These are phyloP conservation scores for Sordariomycetes sp. DNA, from an alignment of 2,329 filamentous ascomycete genomes.

Conservation along the genomic window DNA sequence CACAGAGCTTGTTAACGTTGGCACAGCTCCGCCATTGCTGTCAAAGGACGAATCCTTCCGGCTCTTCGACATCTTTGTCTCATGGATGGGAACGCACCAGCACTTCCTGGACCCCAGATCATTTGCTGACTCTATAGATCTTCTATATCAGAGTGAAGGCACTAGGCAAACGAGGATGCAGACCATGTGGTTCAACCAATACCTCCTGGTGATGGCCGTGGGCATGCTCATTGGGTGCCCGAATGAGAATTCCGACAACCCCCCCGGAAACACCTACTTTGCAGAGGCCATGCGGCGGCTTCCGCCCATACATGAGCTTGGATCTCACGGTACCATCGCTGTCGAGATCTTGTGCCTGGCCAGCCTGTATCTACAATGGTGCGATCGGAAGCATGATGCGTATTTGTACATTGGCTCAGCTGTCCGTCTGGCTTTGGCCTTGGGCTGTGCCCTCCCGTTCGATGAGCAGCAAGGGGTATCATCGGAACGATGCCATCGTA, in stretches of 20 bases:
- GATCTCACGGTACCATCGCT: constrained; percentile 13
- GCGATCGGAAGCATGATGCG: constrained; percentile 16
- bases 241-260: constrained; percentile 6
- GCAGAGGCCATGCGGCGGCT: constrained; percentile 14
- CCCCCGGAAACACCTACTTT: constrained; percentile 14
- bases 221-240: constrained; percentile 14
- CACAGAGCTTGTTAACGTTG: constrained; percentile 13
- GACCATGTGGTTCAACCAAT: constrained; percentile 16
- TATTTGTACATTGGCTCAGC: constrained; percentile 18
- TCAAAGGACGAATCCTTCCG: constrained; percentile 11
- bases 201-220: constrained; percentile 18
- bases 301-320: constrained; percentile 13
- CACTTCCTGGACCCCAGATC: constrained; percentile 17
- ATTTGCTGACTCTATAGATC: constrained; percentile 13
- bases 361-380: constrained; percentile 17
- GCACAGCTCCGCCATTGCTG: constrained; percentile 6
- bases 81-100: constrained; percentile 15
- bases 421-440: constrained; percentile 14
- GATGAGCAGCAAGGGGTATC: constrained; percentile 14
- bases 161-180: constrained; percentile 8
- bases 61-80: constrained; percentile 13
- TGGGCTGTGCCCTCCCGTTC: constrained; percentile 14
- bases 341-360: constrained; percentile 16
- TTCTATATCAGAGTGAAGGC: constrained; percentile 13
- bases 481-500: constrained; percentile 14